Evolutionary conservation across 2,329 filamentous ascomycete species (phyloP).

Genomic region (Talaromyces verruculosus): DNA sequence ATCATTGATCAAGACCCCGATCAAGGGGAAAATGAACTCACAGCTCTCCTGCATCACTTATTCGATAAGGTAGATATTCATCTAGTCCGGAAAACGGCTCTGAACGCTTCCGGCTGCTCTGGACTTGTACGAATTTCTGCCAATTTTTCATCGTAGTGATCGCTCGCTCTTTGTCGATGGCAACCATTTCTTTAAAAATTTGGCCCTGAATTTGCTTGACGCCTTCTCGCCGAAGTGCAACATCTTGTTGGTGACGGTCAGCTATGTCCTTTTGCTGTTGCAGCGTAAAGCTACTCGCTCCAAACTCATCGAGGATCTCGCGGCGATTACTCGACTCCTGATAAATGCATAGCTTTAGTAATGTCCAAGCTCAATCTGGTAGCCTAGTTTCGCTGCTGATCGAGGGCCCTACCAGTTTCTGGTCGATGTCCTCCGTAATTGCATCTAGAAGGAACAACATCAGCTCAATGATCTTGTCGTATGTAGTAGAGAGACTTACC

Average conservation of each 20-base stretch:
- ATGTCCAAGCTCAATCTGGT: background rate
- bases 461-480: background rate
- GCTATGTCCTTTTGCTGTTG: background rate
- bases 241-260: background rate
- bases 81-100: conserved; percentile 27
- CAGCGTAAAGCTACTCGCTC: background rate
- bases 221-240: conserved; percentile 24
- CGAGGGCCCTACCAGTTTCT: conserved; percentile 6
- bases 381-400: background rate
- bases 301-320: conserved; percentile 15
- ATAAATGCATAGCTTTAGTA: background rate
- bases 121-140: conserved; percentile 27
- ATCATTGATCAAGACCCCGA: background rate
- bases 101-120: conserved; percentile 20
- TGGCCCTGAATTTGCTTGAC: conserved; percentile 25
- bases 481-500: conserved; percentile 24
- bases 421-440: conserved; percentile 6
- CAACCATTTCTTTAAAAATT: conserved; percentile 31
- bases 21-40: conserved; percentile 16
- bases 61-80: conserved; percentile 32
- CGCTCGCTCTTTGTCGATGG: conserved; percentile 28
- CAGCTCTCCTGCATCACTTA: conserved; percentile 32
- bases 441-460: background rate
- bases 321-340: conserved; percentile 9
- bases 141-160: conserved; percentile 31